A percentile compares a stretch with the other conserved stretches of the same genome.
These are phyloP conservation scores for Cinchona pubescens DNA, from an alignment of 257 asterid genomes.

Conservation along the genomic window DNA sequence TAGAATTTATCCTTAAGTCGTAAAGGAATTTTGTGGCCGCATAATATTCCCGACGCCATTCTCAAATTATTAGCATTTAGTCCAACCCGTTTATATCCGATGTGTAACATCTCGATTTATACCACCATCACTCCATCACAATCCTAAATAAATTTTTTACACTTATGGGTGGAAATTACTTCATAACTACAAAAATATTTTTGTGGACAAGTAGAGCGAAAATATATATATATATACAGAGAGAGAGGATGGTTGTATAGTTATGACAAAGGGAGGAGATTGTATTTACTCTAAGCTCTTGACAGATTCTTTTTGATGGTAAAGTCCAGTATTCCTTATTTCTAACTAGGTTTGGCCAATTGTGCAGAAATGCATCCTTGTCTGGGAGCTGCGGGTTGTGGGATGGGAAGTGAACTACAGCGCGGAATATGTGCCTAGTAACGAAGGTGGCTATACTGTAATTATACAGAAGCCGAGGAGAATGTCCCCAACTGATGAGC, in stretches of 20 bases:
- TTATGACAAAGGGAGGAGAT: neutral
- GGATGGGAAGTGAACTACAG: conserved; percentile 95
- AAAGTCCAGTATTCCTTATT: neutral
- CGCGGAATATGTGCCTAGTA: conserved; percentile 69
- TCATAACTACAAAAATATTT: neutral
- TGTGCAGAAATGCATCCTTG: conserved; percentile 63
- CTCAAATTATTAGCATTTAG: too few relatives aligned
- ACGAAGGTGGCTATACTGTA: conserved; percentile 52
- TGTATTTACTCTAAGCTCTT: neutral
- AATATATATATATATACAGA: too few relatives aligned
- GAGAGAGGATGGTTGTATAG: neutral
- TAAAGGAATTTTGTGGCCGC: too few relatives aligned
- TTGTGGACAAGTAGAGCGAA: neutral
- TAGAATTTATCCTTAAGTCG: too few relatives aligned
- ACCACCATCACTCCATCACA: too few relatives aligned
- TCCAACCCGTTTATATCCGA: too few relatives aligned
- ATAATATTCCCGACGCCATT: too few relatives aligned
- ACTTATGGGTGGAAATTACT: neutral
- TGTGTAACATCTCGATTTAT: too few relatives aligned
- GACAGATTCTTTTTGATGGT: neutral
- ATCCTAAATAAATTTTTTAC: too few relatives aligned
- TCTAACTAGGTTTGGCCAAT: neutral
- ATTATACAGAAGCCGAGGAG: conserved; percentile 70
- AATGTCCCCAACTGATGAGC: conserved; percentile 61
- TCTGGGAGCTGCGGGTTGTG: conserved; percentile 91